phyloP scores from a whole-genome alignment of 768 basidiomycete genomes.

The Pulveroboletus ravenelii region DNA sequence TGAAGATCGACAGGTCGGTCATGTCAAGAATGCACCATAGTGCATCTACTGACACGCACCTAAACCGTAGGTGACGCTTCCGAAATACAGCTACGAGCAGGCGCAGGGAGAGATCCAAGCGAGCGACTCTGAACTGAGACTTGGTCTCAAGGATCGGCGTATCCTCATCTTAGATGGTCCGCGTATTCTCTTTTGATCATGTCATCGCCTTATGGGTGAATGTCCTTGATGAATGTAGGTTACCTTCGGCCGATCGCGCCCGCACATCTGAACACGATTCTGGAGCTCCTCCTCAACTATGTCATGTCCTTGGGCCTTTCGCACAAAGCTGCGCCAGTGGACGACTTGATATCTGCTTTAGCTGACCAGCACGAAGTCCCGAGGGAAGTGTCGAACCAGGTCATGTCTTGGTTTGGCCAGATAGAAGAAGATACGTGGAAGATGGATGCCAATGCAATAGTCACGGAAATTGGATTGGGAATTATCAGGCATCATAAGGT shows the following conservation, averaged over 20 bases:
- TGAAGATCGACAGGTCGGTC: slow-evolving; percentile 37
- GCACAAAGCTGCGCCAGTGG: slow-evolving; percentile 49
- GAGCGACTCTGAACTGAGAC: slow-evolving; percentile 68
- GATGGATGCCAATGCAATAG: slow-evolving; percentile 55
- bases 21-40: neutral
- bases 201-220: neutral
- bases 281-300: slow-evolving; percentile 71
- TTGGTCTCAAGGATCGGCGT: slow-evolving; percentile 60
- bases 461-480: slow-evolving; percentile 74
- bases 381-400: slow-evolving; percentile 54
- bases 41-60: neutral
- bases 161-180: slow-evolving; percentile 71
- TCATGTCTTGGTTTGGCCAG: slow-evolving; percentile 81
- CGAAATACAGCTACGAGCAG: slow-evolving; percentile 49
- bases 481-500: slow-evolving; percentile 64
- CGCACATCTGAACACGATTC: slow-evolving; percentile 59
- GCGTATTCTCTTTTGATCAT: neutral
- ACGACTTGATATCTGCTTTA: slow-evolving; percentile 55
- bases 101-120: slow-evolving; percentile 70
- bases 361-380: slow-evolving; percentile 71
- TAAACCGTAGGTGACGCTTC: slow-evolving; percentile 32
- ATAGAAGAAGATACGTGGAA: slow-evolving; percentile 55
- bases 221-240: slow-evolving; percentile 35
- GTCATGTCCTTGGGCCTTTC: slow-evolving; percentile 61
- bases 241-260: slow-evolving; percentile 70